Conservation (phyloP, 805 yeast species). For the Nakazawaea ishiwadae region DNA sequence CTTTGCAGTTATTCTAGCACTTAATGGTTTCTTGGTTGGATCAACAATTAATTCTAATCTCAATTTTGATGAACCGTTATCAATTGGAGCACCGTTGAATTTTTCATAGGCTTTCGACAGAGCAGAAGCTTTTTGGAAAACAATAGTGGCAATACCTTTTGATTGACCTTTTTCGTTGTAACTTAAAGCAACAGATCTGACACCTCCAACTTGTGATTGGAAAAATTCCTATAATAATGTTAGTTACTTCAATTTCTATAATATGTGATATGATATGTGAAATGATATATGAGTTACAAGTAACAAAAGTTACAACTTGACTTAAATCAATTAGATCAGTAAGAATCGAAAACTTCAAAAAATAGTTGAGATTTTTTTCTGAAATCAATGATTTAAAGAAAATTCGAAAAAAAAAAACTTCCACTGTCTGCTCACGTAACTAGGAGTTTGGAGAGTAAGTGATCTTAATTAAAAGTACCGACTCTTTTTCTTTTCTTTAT, state of each 20-base stretch:
- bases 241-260: conserved; percentile 1
- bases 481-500: background rate
- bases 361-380: no score
- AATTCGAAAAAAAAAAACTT: background rate
- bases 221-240: conserved; percentile 69
- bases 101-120: conserved; percentile 78
- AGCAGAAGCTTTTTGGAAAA: conserved; percentile 61
- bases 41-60: conserved; percentile 80
- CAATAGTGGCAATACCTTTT: conserved; percentile 86
- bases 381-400: background rate
- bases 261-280: background rate
- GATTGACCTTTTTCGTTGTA: conserved; percentile 88
- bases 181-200: conserved; percentile 61
- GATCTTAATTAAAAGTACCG: conserved; percentile 9
- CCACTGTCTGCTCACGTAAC: conserved; percentile 13
- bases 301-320: no score
- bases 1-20: conserved; percentile 66
- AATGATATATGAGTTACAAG: no score
- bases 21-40: conserved; percentile 71
- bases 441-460: background rate
- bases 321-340: no score
- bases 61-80: conserved; percentile 74
- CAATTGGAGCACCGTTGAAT: conserved; percentile 92
- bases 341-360: no score
- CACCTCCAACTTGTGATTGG: conserved; percentile 82